These are phyloP conservation scores for Rhexocercosporidium sp. DNA, from an alignment of 2,329 filamentous ascomycete species.

Conservation along the genomic window DNA sequence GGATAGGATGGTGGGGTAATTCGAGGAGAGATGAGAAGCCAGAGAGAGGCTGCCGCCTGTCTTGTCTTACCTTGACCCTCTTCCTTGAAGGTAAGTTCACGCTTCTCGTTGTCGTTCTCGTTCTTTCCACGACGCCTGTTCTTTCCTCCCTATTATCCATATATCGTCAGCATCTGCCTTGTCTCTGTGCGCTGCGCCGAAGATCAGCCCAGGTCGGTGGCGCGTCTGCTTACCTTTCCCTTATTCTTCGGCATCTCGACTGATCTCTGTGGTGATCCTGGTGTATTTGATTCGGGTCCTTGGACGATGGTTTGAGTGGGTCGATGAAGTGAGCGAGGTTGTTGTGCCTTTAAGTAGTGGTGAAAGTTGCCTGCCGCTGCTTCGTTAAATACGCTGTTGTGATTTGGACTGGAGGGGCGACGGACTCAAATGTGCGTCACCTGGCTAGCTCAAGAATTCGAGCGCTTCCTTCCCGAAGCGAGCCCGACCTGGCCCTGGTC, in stretches of 20 bases:
- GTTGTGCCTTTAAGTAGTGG: not conserved
- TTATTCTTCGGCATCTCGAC: constrained; percentile 96
- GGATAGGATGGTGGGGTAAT: constrained; percentile 4
- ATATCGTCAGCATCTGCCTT: constrained; percentile 16
- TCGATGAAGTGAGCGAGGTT: constrained; percentile 5
- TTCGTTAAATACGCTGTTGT: not conserved
- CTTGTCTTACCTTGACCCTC: constrained; percentile 78
- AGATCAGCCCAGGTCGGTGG: not conserved
- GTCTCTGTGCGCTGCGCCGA: constrained; percentile 18
- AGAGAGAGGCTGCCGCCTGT: not conserved
- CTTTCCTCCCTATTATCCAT: constrained; percentile 86
- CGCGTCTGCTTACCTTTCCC: constrained; percentile 77
- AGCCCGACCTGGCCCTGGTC: not conserved
- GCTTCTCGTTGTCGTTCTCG: constrained; percentile 99
- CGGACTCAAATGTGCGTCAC: not conserved
- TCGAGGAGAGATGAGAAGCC: no score
- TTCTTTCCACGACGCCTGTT: constrained; percentile 98
- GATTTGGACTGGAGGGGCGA: constrained; percentile 6
- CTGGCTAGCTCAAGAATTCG: no score
- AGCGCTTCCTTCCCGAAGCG: constrained; percentile 4
- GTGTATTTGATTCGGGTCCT: constrained; percentile 1
- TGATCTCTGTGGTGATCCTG: constrained; percentile 10
- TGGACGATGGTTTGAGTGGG: not conserved
- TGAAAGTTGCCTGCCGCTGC: not conserved
- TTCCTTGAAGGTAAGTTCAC: constrained; percentile 98